phyloP scores from a whole-genome alignment of 805 yeast genomes.

The Barnettozyma sucrosica region DNA sequence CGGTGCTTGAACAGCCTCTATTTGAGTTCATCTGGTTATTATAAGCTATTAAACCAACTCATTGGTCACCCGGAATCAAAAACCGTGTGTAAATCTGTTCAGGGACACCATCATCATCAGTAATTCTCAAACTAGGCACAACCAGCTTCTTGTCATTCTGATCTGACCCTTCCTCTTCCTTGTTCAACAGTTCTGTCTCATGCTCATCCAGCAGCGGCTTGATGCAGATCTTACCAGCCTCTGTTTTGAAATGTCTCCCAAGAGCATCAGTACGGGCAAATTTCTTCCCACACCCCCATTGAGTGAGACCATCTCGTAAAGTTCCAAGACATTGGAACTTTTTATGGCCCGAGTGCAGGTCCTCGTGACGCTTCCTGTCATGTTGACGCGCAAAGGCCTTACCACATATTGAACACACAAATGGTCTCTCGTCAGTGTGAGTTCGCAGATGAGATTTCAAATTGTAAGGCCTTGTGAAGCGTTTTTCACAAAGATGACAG shows the following conservation, averaged over 20 bases:
- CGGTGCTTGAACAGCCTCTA: neutral
- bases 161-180: conserved; percentile 11
- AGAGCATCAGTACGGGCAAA: conserved; percentile 79
- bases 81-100: neutral
- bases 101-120: neutral
- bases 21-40: too few relatives aligned
- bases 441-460: conserved; percentile 87
- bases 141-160: neutral
- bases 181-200: conserved; percentile 14
- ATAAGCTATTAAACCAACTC: neutral
- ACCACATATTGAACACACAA: conserved; percentile 65
- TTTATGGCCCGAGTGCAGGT: conserved; percentile 71
- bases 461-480: conserved; percentile 90
- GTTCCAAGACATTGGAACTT: conserved; percentile 66
- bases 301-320: conserved; percentile 44
- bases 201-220: conserved; percentile 61
- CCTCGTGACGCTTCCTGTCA: conserved; percentile 71
- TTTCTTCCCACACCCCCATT: conserved; percentile 78
- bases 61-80: neutral
- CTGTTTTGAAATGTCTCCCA: conserved; percentile 75
- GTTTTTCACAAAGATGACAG: conserved; percentile 78
- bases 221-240: conserved; percentile 69
- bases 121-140: neutral
- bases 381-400: conserved; percentile 80
- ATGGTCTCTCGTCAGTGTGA: conserved; percentile 81